phyloP scores from a whole-genome alignment of 306 rosid genomes.

The Astragalus glycyphyllos region DNA sequence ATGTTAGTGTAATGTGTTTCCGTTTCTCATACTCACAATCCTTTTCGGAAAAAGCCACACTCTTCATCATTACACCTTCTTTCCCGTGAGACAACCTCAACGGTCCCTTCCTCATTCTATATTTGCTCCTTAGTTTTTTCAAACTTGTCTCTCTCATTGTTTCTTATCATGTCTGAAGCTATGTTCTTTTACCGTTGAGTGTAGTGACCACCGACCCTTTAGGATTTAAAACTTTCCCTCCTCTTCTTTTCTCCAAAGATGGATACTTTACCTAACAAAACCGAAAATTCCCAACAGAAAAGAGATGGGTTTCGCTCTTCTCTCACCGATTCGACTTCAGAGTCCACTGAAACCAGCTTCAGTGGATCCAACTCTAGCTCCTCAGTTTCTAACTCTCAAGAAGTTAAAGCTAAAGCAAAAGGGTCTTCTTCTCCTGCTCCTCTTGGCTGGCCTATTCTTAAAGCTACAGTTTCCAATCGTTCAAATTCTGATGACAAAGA shows the following conservation, averaged over 20 bases:
- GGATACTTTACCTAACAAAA: slow-evolving; percentile 60
- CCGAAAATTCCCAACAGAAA: slow-evolving; percentile 47
- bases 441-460: slow-evolving; percentile 95
- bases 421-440: slow-evolving; percentile 67
- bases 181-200: slow-evolving; percentile 44
- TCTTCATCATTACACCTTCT: slow-evolving; percentile 37
- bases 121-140: slow-evolving; percentile 16
- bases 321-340: slow-evolving; percentile 64
- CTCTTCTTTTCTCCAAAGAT: slow-evolving; percentile 48
- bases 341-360: slow-evolving; percentile 63
- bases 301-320: slow-evolving; percentile 49
- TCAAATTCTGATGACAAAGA: slow-evolving; percentile 56
- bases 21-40: slow-evolving; percentile 12
- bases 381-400: slow-evolving; percentile 54
- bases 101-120: slow-evolving; percentile 41
- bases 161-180: slow-evolving; percentile 4
- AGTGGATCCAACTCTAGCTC: slow-evolving; percentile 66
- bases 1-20: background rate
- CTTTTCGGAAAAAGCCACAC: slow-evolving; percentile 39
- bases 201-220: slow-evolving; percentile 49
- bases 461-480: slow-evolving; percentile 64
- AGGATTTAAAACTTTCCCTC: slow-evolving; percentile 42
- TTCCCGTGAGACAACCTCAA: slow-evolving; percentile 39
- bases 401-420: slow-evolving; percentile 56
- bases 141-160: background rate